These are phyloP conservation scores for Glomus cerebriforme DNA, from an alignment of 192 early-diverging fungal species.

Conservation along the genomic window DNA sequence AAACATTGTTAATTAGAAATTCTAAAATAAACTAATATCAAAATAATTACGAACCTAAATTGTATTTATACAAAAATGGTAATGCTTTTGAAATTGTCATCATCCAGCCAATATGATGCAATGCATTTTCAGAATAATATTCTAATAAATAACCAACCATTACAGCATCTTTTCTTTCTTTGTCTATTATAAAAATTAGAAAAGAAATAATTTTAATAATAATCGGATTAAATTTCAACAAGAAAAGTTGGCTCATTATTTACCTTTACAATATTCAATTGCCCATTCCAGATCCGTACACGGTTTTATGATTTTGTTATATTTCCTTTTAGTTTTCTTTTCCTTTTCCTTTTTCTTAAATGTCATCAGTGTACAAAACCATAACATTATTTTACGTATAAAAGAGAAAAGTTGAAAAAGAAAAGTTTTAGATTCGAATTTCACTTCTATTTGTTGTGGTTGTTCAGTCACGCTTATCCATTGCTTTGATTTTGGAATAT, in stretches of 20 bases:
- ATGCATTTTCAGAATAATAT: not conserved
- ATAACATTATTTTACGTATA: not conserved
- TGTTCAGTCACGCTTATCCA: not conserved
- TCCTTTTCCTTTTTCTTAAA: not conserved
- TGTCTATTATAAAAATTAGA: not conserved
- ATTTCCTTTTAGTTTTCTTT: not conserved
- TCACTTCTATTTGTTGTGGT: not conserved
- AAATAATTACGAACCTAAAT: not conserved
- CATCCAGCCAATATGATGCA: not conserved
- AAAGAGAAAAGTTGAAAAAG: not conserved
- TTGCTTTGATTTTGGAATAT: not conserved
- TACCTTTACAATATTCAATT: not conserved
- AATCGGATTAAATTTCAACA: not conserved
- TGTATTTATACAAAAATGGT: not conserved
- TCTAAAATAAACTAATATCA: not conserved
- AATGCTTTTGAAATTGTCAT: not conserved
- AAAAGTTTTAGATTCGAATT: not conserved
- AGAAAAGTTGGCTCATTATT: not conserved
- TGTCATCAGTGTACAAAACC: not conserved
- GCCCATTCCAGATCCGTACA: not conserved
- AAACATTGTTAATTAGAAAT: not conserved
- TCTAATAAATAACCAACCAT: conserved; percentile 8
- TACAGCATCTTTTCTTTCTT: not conserved
- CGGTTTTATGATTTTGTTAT: not conserved
- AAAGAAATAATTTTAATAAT: not conserved